phyloP scores from a whole-genome alignment of 163 green algal genomes.

The Scenedesmus sp. region DNA sequence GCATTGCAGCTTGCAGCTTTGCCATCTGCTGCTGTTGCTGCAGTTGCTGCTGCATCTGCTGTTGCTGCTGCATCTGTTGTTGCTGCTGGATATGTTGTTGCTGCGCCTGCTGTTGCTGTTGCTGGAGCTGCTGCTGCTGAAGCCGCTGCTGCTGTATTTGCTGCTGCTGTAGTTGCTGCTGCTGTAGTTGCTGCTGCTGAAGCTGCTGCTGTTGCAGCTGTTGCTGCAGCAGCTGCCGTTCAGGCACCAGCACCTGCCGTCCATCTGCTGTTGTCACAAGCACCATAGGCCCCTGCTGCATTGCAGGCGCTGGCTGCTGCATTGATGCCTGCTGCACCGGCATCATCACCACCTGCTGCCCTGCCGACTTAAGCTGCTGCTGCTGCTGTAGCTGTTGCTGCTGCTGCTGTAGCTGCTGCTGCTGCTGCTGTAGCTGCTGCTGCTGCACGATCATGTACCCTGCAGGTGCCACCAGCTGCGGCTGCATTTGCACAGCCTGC shows the following conservation, averaged over 20 bases:
- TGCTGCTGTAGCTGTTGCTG: not conserved
- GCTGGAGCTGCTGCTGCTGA: constrained; percentile 14
- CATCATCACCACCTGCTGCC: constrained; percentile 37
- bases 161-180: not conserved
- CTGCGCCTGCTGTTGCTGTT: not conserved
- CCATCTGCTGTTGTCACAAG: constrained; percentile 32
- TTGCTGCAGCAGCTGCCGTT: constrained; percentile 19
- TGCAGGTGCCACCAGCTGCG: not conserved
- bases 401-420: constrained; percentile 27
- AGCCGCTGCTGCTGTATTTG: constrained; percentile 22
- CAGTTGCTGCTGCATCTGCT: not conserved
- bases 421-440: not conserved
- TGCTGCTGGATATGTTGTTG: not conserved
- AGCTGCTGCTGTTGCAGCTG: not conserved
- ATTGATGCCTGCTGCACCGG: constrained; percentile 6
- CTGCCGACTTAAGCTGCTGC: constrained; percentile 3
- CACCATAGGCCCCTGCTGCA: constrained; percentile 5
- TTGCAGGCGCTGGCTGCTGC: not conserved
- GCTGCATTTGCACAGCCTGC: constrained; percentile 20
- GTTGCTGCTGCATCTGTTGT: constrained; percentile 12
- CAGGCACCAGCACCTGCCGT: constrained; percentile 7
- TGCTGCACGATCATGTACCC: constrained; percentile 34
- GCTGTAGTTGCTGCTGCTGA: not conserved
- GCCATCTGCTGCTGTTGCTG: constrained; percentile 10
- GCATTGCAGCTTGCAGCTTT: not conserved